A percentile compares a stretch with the other conserved stretches of the same genome.
phyloP scores from a whole-genome alignment of 2,329 filamentous ascomycete species.

The Magnaporthiopsis incrustans region DNA sequence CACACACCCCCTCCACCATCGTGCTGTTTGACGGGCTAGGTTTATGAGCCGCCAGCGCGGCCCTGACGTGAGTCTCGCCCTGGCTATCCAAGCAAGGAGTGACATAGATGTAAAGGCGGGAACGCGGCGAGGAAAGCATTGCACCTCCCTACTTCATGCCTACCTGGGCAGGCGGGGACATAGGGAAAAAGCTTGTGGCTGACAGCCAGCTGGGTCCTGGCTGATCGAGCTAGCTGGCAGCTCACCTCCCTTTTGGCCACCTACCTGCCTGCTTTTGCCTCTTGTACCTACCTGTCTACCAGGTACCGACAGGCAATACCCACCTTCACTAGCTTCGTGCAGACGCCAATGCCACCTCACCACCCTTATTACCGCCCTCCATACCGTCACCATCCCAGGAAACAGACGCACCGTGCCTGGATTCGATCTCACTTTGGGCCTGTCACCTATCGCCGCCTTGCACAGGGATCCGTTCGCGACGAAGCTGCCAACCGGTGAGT shows the following conservation, averaged over 20 bases:
- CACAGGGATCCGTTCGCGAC: neutral
- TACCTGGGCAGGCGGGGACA: neutral
- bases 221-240: neutral
- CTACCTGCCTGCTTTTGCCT: neutral
- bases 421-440: neutral
- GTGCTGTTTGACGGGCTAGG: neutral
- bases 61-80: neutral
- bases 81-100: neutral
- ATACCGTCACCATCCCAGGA: neutral
- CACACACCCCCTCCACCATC: neutral
- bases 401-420: neutral
- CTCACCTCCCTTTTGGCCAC: neutral
- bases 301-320: neutral
- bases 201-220: neutral
- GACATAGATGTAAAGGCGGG: neutral
- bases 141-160: neutral
- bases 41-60: neutral
- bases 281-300: too few relatives aligned
- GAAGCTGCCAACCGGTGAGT: neutral
- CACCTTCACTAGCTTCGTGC: neutral
- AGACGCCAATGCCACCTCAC: neutral
- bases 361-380: neutral
- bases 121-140: neutral
- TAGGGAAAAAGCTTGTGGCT: neutral
- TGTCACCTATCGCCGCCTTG: neutral